These are phyloP conservation scores for Zizania latifolia DNA, from an alignment of 176 grass and related monocot genomes.

Conservation along the genomic window DNA sequence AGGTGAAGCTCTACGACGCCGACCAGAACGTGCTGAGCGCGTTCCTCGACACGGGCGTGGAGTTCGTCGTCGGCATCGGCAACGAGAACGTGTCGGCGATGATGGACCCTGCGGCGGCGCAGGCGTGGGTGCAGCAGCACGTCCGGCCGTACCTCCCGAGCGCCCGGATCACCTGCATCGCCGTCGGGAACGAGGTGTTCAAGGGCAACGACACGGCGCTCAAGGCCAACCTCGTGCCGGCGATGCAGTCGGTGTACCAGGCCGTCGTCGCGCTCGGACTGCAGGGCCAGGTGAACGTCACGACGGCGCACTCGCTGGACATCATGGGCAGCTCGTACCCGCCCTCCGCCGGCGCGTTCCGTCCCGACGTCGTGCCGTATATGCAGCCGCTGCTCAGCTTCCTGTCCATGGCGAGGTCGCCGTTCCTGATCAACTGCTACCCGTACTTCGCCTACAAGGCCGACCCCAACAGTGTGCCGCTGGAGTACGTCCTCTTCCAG, in stretches of 20 bases:
- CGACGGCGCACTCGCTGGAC: conserved; percentile 74
- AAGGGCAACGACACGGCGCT: conserved; percentile 70
- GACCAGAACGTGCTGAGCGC: conserved; percentile 68
- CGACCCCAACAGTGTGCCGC: conserved; percentile 44
- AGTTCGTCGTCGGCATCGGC: conserved; percentile 79
- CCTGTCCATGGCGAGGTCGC: conserved; percentile 53
- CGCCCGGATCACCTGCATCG: conserved; percentile 76
- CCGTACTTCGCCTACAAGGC: conserved; percentile 90
- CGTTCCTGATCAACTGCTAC: conserved; percentile 90
- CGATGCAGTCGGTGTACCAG: conserved; percentile 65
- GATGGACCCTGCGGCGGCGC: conserved; percentile 45
- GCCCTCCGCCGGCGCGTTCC: conserved; percentile 70
- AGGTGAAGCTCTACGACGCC: conserved; percentile 93
- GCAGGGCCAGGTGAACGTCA: conserved; percentile 59
- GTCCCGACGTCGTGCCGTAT: conserved; percentile 42
- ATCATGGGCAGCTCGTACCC: conserved; percentile 78
- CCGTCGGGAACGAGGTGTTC: conserved; percentile 94
- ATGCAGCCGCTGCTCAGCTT: conserved; percentile 70
- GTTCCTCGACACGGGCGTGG: conserved; percentile 60
- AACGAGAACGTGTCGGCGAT: conserved; percentile 72
- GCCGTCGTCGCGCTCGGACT: conserved; percentile 48
- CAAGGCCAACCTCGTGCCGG: conserved; percentile 54
- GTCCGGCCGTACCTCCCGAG: conserved; percentile 55
- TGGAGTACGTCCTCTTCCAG: conserved; percentile 81
- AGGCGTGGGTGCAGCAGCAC: conserved; percentile 64